phyloP scores from a whole-genome alignment of 2,329 filamentous ascomycete species.

The Fusarium vanettenii region DNA sequence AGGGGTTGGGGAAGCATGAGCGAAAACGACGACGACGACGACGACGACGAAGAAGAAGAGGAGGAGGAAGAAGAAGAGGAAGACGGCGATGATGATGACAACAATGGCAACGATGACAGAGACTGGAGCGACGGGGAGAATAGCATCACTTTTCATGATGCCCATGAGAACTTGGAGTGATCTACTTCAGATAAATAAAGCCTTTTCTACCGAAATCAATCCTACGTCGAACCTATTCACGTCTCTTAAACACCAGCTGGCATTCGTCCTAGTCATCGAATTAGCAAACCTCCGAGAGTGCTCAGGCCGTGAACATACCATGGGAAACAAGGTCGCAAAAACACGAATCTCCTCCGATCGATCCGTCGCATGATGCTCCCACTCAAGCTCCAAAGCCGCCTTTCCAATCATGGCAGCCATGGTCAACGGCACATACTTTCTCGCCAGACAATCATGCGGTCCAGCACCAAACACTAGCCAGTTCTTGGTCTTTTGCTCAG shows the following conservation, averaged over 20 bases:
- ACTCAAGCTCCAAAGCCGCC: constrained; percentile 61
- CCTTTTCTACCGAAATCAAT: neutral
- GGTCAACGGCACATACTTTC: constrained; percentile 60
- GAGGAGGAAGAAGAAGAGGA: neutral
- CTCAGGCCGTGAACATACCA: constrained; percentile 49
- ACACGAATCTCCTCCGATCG: constrained; percentile 62
- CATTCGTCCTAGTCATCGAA: neutral
- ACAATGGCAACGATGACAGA: neutral
- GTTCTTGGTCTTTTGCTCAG: constrained; percentile 62
- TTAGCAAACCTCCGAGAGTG: neutral
- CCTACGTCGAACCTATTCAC: neutral
- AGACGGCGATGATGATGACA: neutral
- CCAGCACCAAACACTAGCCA: constrained; percentile 66
- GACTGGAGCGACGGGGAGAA: neutral
- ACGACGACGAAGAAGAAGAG: neutral
- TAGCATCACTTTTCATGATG: neutral
- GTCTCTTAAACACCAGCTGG: neutral
- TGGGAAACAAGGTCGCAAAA: constrained; percentile 61
- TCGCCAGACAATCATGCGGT: constrained; percentile 61
- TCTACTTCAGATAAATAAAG: neutral
- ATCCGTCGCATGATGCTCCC: constrained; percentile 60
- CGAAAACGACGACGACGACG: neutral
- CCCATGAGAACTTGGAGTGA: neutral
- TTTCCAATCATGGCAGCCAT: constrained; percentile 66
- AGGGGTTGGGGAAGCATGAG: neutral